phyloP scores from a whole-genome alignment of 495 filamentous ascomycete genomes.

The Penicillium silybi region DNA sequence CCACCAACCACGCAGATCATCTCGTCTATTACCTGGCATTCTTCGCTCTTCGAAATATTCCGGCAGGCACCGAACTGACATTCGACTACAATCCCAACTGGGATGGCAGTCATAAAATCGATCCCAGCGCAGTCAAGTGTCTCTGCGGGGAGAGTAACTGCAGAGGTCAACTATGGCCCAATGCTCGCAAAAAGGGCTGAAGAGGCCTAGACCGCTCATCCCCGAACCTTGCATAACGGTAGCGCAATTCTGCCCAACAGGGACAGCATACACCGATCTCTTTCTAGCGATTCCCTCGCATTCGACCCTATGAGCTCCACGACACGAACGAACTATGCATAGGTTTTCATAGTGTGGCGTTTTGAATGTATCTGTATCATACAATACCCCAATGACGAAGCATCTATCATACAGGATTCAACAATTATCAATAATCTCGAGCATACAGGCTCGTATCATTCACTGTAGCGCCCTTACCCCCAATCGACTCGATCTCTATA shows the following conservation, averaged over 20 bases:
- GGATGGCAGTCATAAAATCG: conserved; percentile 48
- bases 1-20: conserved; percentile 63
- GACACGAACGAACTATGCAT: not conserved
- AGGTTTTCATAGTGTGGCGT: not conserved
- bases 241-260: not conserved
- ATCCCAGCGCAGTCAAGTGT: conserved; percentile 57
- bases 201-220: not conserved
- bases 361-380: not conserved
- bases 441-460: too few species aligned
- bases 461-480: not conserved
- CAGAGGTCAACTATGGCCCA: conserved; percentile 63
- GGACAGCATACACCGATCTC: not conserved
- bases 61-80: conserved; percentile 67
- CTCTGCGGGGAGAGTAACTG: conserved; percentile 65
- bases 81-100: conserved; percentile 75
- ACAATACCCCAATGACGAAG: not conserved
- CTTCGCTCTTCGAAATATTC: conserved; percentile 71
- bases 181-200: conserved; percentile 29
- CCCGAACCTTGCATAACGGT: not conserved
- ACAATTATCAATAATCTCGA: too few species aligned
- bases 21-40: conserved; percentile 82
- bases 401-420: not conserved
- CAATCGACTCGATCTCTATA: not conserved
- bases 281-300: not conserved
- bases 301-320: not conserved